Evolutionary conservation across 164 flowering plant species (phyloP).

Genomic region (Stephania japonica): DNA sequence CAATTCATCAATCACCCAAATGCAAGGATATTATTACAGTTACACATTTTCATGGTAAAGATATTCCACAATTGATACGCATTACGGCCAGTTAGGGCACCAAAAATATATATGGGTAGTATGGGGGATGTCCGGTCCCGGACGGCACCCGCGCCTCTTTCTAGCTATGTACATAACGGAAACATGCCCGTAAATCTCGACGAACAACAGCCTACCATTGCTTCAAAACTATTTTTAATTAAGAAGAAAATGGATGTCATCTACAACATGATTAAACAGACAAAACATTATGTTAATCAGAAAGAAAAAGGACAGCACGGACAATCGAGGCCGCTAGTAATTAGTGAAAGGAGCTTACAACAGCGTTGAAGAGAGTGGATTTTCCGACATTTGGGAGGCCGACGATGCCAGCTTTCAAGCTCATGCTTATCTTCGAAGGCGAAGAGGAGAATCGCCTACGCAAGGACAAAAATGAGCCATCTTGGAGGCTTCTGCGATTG

Average conservation of each 20-base stretch:
- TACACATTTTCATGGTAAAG: too few relatives aligned
- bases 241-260: too few relatives aligned
- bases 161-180: too few relatives aligned
- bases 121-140: too few relatives aligned
- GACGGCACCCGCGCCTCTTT: too few relatives aligned
- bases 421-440: slow-evolving; percentile 71
- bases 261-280: too few relatives aligned
- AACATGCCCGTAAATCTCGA: too few relatives aligned
- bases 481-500: slow-evolving; percentile 11
- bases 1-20: slow-evolving; percentile 1
- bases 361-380: slow-evolving; percentile 96
- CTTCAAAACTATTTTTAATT: too few relatives aligned
- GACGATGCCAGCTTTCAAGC: slow-evolving; percentile 94
- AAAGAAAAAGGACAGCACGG: background rate
- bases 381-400: slow-evolving; percentile 98
- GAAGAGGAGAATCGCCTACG: slow-evolving; percentile 23
- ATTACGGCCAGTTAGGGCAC: too few relatives aligned
- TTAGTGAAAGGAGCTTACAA: slow-evolving; percentile 39
- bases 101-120: too few relatives aligned
- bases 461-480: background rate
- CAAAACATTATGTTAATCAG: too few relatives aligned
- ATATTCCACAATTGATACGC: too few relatives aligned
- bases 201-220: background rate
- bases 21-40: background rate
- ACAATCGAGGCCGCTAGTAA: background rate